Evolutionary conservation across 306 rosid genomes (phyloP).

Genomic region (Prunus salicina): DNA sequence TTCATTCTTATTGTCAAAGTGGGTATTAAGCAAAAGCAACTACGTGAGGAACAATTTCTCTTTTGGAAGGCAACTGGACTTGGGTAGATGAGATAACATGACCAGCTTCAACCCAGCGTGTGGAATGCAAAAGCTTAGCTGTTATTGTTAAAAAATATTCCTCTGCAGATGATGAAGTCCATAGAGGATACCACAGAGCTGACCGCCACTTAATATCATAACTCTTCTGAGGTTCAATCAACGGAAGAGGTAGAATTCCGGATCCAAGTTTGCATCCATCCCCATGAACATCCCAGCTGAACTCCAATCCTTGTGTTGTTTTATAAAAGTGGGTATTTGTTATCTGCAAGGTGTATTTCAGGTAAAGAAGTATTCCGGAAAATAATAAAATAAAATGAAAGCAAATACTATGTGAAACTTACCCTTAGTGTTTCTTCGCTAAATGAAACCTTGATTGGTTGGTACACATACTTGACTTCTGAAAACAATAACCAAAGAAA

Average conservation of each 20-base stretch:
- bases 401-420: constrained; percentile 14
- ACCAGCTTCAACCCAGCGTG: constrained; percentile 83
- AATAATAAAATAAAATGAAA: background rate
- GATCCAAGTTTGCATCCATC: constrained; percentile 71
- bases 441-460: constrained; percentile 74
- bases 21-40: constrained; percentile 7
- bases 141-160: constrained; percentile 60
- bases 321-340: constrained; percentile 66
- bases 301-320: constrained; percentile 73
- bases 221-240: constrained; percentile 63
- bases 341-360: constrained; percentile 48
- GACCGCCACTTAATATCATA: constrained; percentile 53
- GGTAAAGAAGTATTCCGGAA: constrained; percentile 2
- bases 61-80: constrained; percentile 66
- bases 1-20: constrained; percentile 4
- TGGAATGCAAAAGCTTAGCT: constrained; percentile 61
- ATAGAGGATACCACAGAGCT: constrained; percentile 70
- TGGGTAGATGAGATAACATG: constrained; percentile 76
- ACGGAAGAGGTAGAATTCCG: constrained; percentile 56
- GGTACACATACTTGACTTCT: constrained; percentile 87
- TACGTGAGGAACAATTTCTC: constrained; percentile 60
- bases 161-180: constrained; percentile 54
- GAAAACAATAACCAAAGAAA: constrained; percentile 35
- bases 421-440: constrained; percentile 63
- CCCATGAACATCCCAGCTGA: constrained; percentile 74